Conservation (phyloP, 2,329 filamentous ascomycete genomes). For the Coleophoma eucalyptorum region DNA sequence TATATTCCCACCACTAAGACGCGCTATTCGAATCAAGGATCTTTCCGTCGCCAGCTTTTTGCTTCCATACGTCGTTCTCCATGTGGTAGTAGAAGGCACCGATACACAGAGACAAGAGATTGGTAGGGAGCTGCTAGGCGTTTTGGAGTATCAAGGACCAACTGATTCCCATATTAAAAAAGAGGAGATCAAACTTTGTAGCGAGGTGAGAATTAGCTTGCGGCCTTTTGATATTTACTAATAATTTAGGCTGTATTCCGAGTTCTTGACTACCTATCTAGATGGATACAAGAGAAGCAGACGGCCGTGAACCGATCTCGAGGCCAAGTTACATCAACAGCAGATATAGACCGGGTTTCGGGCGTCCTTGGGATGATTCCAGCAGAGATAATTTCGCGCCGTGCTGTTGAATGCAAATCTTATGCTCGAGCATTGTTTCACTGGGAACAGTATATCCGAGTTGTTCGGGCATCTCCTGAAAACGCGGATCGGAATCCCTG, state of each 20-base stretch:
- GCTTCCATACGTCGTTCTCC: constrained; percentile 81
- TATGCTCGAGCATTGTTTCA: constrained; percentile 91
- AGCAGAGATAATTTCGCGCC: constrained; percentile 69
- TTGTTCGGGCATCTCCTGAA: constrained; percentile 25
- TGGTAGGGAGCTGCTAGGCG: constrained; percentile 66
- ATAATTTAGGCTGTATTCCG: constrained; percentile 74
- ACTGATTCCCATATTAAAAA: constrained; percentile 55
- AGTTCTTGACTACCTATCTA: constrained; percentile 84
- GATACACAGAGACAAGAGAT: constrained; percentile 62
- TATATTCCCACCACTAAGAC: constrained; percentile 77
- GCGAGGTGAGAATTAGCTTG: constrained; percentile 60
- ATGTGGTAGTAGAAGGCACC: constrained; percentile 72
- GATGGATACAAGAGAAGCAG: constrained; percentile 75
- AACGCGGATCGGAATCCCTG: constrained; percentile 50
- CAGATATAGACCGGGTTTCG: constrained; percentile 60
- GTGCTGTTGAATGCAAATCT: constrained; percentile 90
- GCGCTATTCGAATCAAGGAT: constrained; percentile 82
- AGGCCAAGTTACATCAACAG: constrained; percentile 36
- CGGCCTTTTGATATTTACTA: constrained; percentile 4
- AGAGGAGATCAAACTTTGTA: constrained; percentile 79
- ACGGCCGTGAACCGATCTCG: constrained; percentile 10
- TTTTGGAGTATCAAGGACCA: constrained; percentile 58
- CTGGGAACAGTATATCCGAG: constrained; percentile 84
- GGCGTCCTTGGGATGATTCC: constrained; percentile 66
- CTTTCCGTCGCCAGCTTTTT: constrained; percentile 83